Percentiles rank a stretch among this genome's conserved stretches.
Evolutionary conservation across 1,139 yeast genomes (phyloP).

Genomic region (Suhomyces bokatorum): DNA sequence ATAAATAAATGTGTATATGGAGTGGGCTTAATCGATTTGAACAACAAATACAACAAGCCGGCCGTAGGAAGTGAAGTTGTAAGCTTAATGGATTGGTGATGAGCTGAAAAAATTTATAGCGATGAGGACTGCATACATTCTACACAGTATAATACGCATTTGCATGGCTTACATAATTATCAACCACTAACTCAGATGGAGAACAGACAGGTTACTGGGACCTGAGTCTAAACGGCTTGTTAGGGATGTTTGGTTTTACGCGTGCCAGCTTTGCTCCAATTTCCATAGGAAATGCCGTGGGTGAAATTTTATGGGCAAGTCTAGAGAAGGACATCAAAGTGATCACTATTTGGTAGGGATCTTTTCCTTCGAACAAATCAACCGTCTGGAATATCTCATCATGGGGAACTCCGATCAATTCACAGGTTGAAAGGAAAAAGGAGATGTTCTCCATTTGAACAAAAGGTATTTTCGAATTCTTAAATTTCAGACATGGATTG

Average conservation of each 20-base stretch:
- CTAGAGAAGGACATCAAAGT: constrained; percentile 75
- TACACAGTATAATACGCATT: too few relatives aligned
- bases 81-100: constrained; percentile 1
- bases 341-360: constrained; percentile 76
- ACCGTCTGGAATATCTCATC: constrained; percentile 84
- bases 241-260: constrained; percentile 40
- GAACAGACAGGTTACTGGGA: neutral
- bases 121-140: constrained; percentile 6
- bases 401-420: constrained; percentile 69
- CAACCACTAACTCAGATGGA: neutral
- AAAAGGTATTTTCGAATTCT: constrained; percentile 75
- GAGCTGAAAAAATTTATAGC: constrained; percentile 7
- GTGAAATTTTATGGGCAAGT: constrained; percentile 38
- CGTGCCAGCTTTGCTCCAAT: constrained; percentile 42
- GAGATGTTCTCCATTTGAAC: constrained; percentile 88
- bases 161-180: neutral
- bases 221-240: constrained; percentile 30
- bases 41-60: neutral
- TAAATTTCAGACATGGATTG: constrained; percentile 45
- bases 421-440: constrained; percentile 62
- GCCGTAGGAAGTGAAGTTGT: neutral
- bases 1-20: neutral
- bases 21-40: neutral
- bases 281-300: constrained; percentile 22
- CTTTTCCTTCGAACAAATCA: constrained; percentile 71